These are phyloP conservation scores for Rhodotorula toruloides DNA, from an alignment of 768 basidiomycete species.

Conservation along the genomic window DNA sequence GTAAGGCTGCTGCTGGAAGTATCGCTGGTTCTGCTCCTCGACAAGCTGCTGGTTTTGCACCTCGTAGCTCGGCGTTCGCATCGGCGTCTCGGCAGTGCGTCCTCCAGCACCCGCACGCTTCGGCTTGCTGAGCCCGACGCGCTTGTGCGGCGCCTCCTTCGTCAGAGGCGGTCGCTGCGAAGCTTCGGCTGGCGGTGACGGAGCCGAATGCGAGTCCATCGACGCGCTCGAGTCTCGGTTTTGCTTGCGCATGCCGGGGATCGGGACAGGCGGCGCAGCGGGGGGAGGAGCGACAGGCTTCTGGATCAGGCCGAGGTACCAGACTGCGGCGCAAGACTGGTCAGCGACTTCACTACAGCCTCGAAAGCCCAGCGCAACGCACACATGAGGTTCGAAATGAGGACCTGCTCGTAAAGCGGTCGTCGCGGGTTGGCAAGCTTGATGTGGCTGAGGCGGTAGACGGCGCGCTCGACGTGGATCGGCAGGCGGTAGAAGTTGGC, in stretches of 20 bases:
- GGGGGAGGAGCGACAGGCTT: conserved; percentile 61
- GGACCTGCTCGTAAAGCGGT: conserved; percentile 89
- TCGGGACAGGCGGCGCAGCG: conserved; percentile 47
- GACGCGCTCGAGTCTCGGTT: conserved; percentile 22
- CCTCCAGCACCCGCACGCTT: conserved; percentile 50
- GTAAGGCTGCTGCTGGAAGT: conserved; percentile 7
- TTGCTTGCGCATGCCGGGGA: conserved; percentile 42
- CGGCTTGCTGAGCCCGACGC: conserved; percentile 41
- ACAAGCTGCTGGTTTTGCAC: conserved; percentile 91
- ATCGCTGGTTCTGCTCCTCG: conserved; percentile 55
- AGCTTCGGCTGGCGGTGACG: background rate
- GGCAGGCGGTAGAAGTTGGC: conserved; percentile 64
- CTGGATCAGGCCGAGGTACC: conserved; percentile 97
- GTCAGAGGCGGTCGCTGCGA: conserved; percentile 45
- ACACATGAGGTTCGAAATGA: conserved; percentile 51
- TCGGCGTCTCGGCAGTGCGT: conserved; percentile 75
- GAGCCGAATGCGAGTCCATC: background rate
- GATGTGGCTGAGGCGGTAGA: conserved; percentile 95
- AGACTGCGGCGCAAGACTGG: conserved; percentile 64
- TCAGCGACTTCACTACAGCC: conserved; percentile 63
- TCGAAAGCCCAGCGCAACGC: background rate
- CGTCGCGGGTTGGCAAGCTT: conserved; percentile 95
- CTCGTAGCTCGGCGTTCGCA: conserved; percentile 85
- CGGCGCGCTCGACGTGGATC: conserved; percentile 96
- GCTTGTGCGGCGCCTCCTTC: conserved; percentile 46